Evolutionary conservation across 2,329 filamentous ascomycete species (phyloP).

Genomic region (Claviceps paspali): DNA sequence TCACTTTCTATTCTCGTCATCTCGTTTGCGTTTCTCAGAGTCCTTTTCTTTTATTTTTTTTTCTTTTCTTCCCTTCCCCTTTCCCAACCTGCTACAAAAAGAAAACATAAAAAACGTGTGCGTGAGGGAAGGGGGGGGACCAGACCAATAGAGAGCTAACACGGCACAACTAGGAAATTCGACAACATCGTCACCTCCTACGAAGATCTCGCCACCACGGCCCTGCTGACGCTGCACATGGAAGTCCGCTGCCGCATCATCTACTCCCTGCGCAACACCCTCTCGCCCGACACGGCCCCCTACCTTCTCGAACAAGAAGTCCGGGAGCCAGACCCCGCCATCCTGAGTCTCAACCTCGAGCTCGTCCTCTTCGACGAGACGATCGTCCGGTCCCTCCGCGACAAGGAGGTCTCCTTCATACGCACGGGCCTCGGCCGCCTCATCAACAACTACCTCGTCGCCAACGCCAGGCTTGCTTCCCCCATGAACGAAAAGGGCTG

Average conservation of each 20-base stretch:
- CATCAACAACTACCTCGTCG: conserved; percentile 64
- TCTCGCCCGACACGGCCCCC: conserved; percentile 44
- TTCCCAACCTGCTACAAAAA: not conserved
- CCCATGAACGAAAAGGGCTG: conserved; percentile 77
- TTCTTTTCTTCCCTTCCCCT: not conserved
- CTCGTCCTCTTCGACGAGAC: conserved; percentile 82
- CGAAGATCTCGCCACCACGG: conserved; percentile 61
- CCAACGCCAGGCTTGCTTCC: conserved; percentile 53
- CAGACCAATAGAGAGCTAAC: too few relatives aligned
- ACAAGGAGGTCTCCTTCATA: conserved; percentile 59
- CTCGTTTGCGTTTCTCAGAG: too few relatives aligned
- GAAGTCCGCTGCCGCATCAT: conserved; percentile 78
- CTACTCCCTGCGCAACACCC: conserved; percentile 53
- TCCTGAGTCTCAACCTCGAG: conserved; percentile 71
- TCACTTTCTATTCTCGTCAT: too few relatives aligned
- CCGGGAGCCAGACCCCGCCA: conserved; percentile 60
- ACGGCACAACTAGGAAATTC: conserved; percentile 44
- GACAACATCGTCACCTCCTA: conserved; percentile 76
- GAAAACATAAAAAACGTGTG: not conserved
- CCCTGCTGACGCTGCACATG: conserved; percentile 74
- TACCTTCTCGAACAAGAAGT: conserved; percentile 58
- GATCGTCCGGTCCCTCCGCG: conserved; percentile 54
- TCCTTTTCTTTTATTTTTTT: not conserved
- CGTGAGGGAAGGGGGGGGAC: too few relatives aligned
- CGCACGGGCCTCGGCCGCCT: conserved; percentile 61